Percentiles rank a stretch among this genome's conserved stretches.
phyloP scores from a whole-genome alignment of 1,139 yeast species.

The Sugiyamaella novakii region DNA sequence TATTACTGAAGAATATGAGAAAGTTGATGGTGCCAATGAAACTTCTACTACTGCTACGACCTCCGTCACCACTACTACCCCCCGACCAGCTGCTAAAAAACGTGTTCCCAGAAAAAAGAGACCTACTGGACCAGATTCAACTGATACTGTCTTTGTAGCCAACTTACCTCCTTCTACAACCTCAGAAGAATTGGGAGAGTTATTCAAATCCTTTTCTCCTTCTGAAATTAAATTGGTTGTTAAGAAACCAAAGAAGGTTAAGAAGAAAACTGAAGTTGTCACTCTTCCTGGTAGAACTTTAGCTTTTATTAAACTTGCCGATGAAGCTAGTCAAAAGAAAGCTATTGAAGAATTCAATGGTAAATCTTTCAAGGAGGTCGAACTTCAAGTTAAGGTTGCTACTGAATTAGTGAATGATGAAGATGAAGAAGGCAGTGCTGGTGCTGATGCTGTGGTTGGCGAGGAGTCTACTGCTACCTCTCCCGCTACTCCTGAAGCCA shows the following conservation, averaged over 20 bases:
- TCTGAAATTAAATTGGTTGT: slow-evolving; percentile 28
- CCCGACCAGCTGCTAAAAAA: slow-evolving; percentile 20
- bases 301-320: slow-evolving; percentile 57
- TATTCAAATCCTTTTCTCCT: slow-evolving; percentile 33
- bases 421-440: slow-evolving; percentile 25
- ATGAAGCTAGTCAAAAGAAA: slow-evolving; percentile 47
- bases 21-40: slow-evolving; percentile 5
- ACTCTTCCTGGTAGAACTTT: slow-evolving; percentile 44
- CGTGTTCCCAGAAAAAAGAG: slow-evolving; percentile 26
- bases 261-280: slow-evolving; percentile 26
- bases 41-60: slow-evolving; percentile 4
- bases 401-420: slow-evolving; percentile 29
- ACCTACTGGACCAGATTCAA: slow-evolving; percentile 40
- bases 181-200: slow-evolving; percentile 36
- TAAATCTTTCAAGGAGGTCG: slow-evolving; percentile 44
- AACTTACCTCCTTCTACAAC: slow-evolving; percentile 46
- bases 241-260: slow-evolving; percentile 24
- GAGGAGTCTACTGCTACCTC: neutral
- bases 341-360: slow-evolving; percentile 50
- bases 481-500: slow-evolving; percentile 3
- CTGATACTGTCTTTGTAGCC: slow-evolving; percentile 56
- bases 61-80: neutral
- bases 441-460: slow-evolving; percentile 15
- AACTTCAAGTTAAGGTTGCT: slow-evolving; percentile 38
- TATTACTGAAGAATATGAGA: neutral